Evolutionary conservation across 176 grass and related monocot species (phyloP).

Genomic region (Aegilops speltoides): DNA sequence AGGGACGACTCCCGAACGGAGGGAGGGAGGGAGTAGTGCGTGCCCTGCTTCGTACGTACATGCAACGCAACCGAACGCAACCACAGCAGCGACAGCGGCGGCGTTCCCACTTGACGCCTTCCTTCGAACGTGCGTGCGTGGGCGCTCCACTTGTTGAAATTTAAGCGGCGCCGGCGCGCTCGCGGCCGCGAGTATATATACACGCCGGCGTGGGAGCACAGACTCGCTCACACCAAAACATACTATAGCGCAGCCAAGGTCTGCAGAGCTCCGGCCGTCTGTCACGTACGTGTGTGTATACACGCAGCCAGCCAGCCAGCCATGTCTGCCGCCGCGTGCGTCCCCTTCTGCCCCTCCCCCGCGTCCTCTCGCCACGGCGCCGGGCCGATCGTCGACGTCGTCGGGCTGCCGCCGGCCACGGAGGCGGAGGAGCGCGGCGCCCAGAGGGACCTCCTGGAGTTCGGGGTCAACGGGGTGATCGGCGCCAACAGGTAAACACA

Average conservation of each 20-base stretch:
- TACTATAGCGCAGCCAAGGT: background rate
- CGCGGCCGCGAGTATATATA: background rate
- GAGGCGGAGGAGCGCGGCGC: background rate
- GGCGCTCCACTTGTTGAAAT: background rate
- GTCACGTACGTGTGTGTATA: no score
- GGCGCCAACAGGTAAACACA: background rate
- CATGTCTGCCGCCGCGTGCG: conserved; percentile 15
- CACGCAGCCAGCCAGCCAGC: background rate
- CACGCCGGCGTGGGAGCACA: background rate
- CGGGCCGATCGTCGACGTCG: background rate
- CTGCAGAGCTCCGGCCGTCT: no score
- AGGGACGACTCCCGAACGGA: no score
- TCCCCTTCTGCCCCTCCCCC: background rate
- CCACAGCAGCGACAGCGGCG: background rate
- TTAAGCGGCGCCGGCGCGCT: background rate
- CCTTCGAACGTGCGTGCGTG: no score
- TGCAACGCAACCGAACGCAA: background rate
- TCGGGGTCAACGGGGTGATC: background rate
- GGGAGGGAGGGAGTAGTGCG: no score
- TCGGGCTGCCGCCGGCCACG: background rate
- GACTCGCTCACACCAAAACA: background rate
- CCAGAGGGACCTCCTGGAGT: background rate
- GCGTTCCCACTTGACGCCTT: background rate
- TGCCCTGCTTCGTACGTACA: background rate
- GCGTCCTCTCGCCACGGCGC: background rate